Base-by-base conservation (phyloP, 1,284 basidiomycete genomes). In the Sporisorium scitamineum region DNA sequence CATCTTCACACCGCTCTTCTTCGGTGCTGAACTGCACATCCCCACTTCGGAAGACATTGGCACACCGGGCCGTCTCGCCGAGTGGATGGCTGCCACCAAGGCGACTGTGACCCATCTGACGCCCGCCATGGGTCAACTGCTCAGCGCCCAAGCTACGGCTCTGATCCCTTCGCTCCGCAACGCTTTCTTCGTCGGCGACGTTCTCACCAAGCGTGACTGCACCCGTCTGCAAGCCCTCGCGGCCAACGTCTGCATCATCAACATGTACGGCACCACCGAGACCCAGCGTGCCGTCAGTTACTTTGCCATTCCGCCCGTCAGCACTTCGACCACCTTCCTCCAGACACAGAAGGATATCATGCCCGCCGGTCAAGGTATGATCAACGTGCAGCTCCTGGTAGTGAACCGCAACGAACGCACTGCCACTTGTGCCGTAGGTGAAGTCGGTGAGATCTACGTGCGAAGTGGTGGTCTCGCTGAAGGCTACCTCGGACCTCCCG, bases 221-320 rank as follows among this genome's bases (percentile, higher is more conserved):
- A 91, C 94, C 47, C 93, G 97, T 54, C 89, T 99, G 8, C 97
- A 99, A 86, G 90, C 93, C 5, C 91, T 99, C 52, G 97, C 97
- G 1, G 88, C 91, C 34, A 97, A 99, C 81, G 95, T 96, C 27
- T 77, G 79, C 70, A 85, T 99, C 86, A 92, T 99, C 87, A 99
- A 99, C 89, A 99, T 99, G 97, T 99, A 98, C 86, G 97, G 97
- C 26, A 99, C 97, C 10, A 99, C 97, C 26, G 97, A 99, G 87
- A 99, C 97, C 5, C 97, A 99, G 86, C 92, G 97, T 54, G 97
- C 97, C 0, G 97, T 99, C 13, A 97, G 95, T 41, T 99, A 99
- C 88, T 98, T 97, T 86, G 90, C 92, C 39, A 95, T 99, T 76
- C 95, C 96, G 2, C 90, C 92, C 54, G 90, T 97, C 24, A 90